A percentile compares a stretch with the other conserved stretches of the same genome.
Conservation (phyloP, 345 rosid species). For the Draba incana region DNA sequence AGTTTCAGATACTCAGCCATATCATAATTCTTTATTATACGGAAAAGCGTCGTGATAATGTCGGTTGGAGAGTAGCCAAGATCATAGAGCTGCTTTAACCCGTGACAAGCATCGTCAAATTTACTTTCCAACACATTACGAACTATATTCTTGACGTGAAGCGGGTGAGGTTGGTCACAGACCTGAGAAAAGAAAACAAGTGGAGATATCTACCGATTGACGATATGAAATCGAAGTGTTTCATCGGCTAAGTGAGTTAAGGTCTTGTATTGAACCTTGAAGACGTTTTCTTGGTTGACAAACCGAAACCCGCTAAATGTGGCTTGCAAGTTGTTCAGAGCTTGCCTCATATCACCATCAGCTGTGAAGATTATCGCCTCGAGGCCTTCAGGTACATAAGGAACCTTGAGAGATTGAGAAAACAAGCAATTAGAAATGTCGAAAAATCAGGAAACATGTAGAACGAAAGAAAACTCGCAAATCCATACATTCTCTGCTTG, state of each 20-base stretch:
- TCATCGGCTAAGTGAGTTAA: constrained; percentile 11
- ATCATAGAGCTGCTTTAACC: constrained; percentile 87
- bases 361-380: constrained; percentile 98
- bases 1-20: constrained; percentile 93
- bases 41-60: constrained; percentile 92
- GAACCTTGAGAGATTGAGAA: constrained; percentile 62
- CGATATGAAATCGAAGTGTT: not conserved
- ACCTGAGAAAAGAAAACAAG: constrained; percentile 53
- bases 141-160: constrained; percentile 91
- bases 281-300: constrained; percentile 93
- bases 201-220: not conserved
- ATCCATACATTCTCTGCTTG: constrained; percentile 74
- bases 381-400: constrained; percentile 91
- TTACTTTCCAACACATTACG: constrained; percentile 81
- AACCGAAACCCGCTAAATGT: constrained; percentile 90
- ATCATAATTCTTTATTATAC: constrained; percentile 85
- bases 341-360: constrained; percentile 99
- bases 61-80: constrained; percentile 97
- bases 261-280: constrained; percentile 61
- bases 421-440: constrained; percentile 10
- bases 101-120: constrained; percentile 85
- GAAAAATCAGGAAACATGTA: not conserved
- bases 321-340: constrained; percentile 95
- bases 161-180: constrained; percentile 97
- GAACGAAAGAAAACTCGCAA: not conserved